Base-by-base conservation (phyloP, 208 protist genomes). In the Vickermania ingenoplastis region DNA sequence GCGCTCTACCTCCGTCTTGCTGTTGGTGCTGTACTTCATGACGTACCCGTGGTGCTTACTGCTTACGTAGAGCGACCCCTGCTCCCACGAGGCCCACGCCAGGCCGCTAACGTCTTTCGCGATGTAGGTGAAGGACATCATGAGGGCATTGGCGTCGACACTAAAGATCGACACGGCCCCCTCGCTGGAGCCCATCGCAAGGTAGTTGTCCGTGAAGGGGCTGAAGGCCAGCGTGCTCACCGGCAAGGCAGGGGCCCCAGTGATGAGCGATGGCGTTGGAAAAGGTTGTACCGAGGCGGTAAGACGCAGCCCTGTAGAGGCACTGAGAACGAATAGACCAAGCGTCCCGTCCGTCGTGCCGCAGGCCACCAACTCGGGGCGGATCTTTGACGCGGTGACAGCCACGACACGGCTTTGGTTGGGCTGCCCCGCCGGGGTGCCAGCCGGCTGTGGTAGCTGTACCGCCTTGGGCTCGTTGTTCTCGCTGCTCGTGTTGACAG, bases 321-420 rank as follows among this genome's bases (percentile, higher is more conserved):
- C 77, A 67, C 83, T 89, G 25, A 94, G 69, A 23, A 60, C 82
- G 31, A 88, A 28, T 21, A 91, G 49, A 53, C 57, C 76, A 25
- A 92, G 62, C 23, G 70, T 69, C 23, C 88, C 88, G 30, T 91
- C 84, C 17, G 73, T 65, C 1, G 88, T 94, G 53, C 84, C 82
- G 29, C 75, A 81, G 24, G 79, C 88, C n/a, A 91, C 76, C 31
- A 58, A 61, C 30, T 94, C 88, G 5, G 88, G 69, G 3, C 88
- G 81, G 4, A 72, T 69, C 0, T 67, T 36, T 2, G 84, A 77
- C 21, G 50, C 50, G 54, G 30, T 22, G 24, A 59, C 25, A 14
- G 54, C 30, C 13, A 24, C 54, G 25, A 59, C 54, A 5, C 26
- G 13, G 17, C 25, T 24, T 22, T 25, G 23, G 5, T 7, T 49